These are phyloP conservation scores for Leucocoprinus sp. DNA, from an alignment of 768 basidiomycete species.

Conservation along the genomic window DNA sequence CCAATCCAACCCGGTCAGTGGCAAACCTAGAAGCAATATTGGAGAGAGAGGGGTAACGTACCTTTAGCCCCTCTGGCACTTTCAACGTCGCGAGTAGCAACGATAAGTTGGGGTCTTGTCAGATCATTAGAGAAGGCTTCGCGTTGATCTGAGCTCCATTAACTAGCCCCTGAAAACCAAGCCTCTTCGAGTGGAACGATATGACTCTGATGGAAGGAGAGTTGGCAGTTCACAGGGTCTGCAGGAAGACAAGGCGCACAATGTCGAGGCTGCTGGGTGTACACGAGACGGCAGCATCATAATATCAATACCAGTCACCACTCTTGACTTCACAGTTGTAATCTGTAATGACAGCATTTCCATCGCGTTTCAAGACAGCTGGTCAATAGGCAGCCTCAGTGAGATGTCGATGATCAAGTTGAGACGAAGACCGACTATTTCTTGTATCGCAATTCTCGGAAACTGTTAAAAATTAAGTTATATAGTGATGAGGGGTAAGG, in stretches of 20 bases:
- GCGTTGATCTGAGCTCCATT: slow-evolving; percentile 40
- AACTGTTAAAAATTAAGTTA: slow-evolving; percentile 21
- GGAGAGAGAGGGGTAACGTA: slow-evolving; percentile 8
- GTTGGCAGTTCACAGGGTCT: background rate
- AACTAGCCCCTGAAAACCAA: slow-evolving; percentile 45
- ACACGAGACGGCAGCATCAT: slow-evolving; percentile 35
- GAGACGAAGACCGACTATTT: slow-evolving; percentile 29
- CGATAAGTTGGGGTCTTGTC: slow-evolving; percentile 43
- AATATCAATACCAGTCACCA: slow-evolving; percentile 42
- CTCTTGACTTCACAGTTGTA: slow-evolving; percentile 17
- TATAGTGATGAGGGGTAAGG: background rate
- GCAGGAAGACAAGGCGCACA: slow-evolving; percentile 20
- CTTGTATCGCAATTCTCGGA: slow-evolving; percentile 43
- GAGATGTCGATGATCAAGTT: too few species aligned
- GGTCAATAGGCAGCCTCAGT: background rate
- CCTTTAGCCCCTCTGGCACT: slow-evolving; percentile 31
- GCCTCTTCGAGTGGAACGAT: slow-evolving; percentile 48
- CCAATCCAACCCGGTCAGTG: background rate
- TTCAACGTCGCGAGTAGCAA: slow-evolving; percentile 27
- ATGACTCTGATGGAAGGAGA: slow-evolving; percentile 30
- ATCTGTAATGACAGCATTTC: slow-evolving; percentile 32
- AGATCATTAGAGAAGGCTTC: slow-evolving; percentile 49
- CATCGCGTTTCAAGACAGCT: slow-evolving; percentile 38
- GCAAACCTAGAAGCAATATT: background rate
- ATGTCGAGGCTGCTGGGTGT: slow-evolving; percentile 43